Evolutionary conservation across 192 early-diverging fungal species (phyloP).

Genomic region (Coemansia sp.): DNA sequence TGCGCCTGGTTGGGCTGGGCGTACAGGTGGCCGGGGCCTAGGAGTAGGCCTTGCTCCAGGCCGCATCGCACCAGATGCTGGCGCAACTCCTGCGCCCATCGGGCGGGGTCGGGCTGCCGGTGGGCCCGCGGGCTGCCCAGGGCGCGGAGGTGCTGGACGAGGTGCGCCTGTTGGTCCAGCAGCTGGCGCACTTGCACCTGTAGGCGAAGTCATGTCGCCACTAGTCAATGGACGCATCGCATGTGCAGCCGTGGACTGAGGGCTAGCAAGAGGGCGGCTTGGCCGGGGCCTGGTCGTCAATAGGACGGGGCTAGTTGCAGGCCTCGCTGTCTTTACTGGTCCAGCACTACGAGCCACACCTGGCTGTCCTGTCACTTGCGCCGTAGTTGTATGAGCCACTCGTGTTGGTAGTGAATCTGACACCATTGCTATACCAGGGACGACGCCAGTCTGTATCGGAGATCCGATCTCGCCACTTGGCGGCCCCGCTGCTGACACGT

Average conservation of each 20-base stretch:
- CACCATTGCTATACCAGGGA: neutral
- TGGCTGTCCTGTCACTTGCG: neutral
- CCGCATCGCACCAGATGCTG: neutral
- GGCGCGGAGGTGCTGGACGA: neutral
- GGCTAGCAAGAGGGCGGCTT: neutral
- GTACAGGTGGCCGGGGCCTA: conserved; percentile 28
- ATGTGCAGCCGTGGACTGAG: neutral
- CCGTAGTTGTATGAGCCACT: too few species aligned
- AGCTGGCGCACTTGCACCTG: neutral
- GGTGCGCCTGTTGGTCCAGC: neutral
- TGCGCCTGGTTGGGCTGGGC: conserved; percentile 19
- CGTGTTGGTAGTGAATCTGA: neutral
- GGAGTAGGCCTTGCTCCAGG: conserved; percentile 24
- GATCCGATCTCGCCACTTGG: neutral
- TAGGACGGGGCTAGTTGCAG: conserved; percentile 6
- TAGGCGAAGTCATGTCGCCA: neutral
- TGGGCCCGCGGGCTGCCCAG: conserved; percentile 8
- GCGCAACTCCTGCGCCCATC: neutral
- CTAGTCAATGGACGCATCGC: neutral
- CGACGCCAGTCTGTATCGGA: neutral
- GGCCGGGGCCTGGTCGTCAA: conserved; percentile 8
- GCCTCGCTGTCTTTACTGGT: neutral
- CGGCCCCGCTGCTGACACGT: neutral
- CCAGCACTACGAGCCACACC: neutral
- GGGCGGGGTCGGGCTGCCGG: conserved; percentile 34